Evolutionary conservation across 805 yeast species (phyloP), one percentile per base, ranked within the genome.

Genomic region (Diddensiella caesifluorescens): DNA sequence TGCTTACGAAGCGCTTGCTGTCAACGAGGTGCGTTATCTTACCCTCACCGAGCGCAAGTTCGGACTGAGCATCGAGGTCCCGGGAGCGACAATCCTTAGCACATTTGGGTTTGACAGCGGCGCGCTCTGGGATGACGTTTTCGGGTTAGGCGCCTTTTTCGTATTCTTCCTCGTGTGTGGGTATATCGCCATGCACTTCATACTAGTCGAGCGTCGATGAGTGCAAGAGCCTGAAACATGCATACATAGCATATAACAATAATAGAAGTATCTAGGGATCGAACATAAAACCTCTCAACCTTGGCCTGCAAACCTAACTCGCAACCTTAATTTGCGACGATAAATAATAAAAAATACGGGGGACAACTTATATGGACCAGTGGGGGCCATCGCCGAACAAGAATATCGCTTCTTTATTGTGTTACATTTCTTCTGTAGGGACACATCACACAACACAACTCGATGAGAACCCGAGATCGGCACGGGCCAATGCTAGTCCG

Each of bases 41-140:
- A 79, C 86, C 10, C 70, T 92, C 53, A 78, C 77, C 49, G 98
- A 92, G 59, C 80, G 78, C 59, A 92, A 92, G 63, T 90, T 82
- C 56, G 98, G 98, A 0, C 71, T 92, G 32, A 83, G 89, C 34
- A 90, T 92, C 53, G 95, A 88, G 62, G 94, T 92, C 12, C 98
- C 98, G 0, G 98, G 98, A 7, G 97, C 98, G 2, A 94, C 95
- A 1, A 92, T 92, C 42, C 71, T 92, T 52, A 84, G 95, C 52
- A 87, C 97, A 0, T 92, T 92, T 68, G 98, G 98, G 0, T 92
- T 92, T 61, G 75, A 85, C 50, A 90, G 86, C 10, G 77, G 79
- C 19, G 92, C 89, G 2, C 74, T 84, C 41, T 63, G 75, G 62
- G 68, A 69, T 26, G 97, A 92, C 60, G 70, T 81, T 22, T 59